phyloP scores from a whole-genome alignment of 164 flowering plant species.

The Berberis thunbergii region DNA sequence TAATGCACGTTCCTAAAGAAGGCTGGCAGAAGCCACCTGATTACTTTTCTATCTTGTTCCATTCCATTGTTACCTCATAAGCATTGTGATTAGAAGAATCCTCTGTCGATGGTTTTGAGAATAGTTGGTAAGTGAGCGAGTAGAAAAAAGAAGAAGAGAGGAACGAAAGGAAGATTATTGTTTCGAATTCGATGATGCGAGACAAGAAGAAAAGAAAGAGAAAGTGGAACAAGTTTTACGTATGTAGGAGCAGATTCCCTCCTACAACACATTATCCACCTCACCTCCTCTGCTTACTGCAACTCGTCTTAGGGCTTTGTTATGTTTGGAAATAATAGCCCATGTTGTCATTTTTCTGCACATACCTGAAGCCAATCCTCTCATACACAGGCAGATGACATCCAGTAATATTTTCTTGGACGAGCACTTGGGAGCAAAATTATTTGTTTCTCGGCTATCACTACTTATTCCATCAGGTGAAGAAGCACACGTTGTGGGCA shows the following conservation, averaged over 20 bases:
- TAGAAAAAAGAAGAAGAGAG: background rate
- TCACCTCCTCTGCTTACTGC: background rate
- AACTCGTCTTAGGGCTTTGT: background rate
- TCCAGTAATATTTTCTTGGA: constrained; percentile 6
- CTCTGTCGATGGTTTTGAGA: too few species aligned
- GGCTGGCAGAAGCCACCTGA: too few species aligned
- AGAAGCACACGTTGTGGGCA: background rate
- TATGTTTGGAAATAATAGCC: background rate
- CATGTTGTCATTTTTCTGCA: constrained; percentile 1
- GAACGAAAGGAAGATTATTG: background rate
- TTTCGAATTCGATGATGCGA: background rate
- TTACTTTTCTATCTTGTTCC: too few species aligned
- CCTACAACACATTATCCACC: background rate
- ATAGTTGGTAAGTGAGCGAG: background rate
- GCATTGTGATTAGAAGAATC: too few species aligned
- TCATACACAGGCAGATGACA: background rate
- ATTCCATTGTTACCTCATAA: too few species aligned
- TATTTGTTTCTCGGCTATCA: background rate
- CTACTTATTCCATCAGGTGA: background rate
- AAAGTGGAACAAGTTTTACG: background rate
- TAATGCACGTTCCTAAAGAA: too few species aligned
- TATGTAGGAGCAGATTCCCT: background rate
- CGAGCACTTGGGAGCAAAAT: background rate
- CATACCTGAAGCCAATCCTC: background rate
- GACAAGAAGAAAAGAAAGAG: background rate